These are phyloP conservation scores for Emergomyces orientalis DNA, from an alignment of 2,329 filamentous ascomycete species.

Conservation along the genomic window DNA sequence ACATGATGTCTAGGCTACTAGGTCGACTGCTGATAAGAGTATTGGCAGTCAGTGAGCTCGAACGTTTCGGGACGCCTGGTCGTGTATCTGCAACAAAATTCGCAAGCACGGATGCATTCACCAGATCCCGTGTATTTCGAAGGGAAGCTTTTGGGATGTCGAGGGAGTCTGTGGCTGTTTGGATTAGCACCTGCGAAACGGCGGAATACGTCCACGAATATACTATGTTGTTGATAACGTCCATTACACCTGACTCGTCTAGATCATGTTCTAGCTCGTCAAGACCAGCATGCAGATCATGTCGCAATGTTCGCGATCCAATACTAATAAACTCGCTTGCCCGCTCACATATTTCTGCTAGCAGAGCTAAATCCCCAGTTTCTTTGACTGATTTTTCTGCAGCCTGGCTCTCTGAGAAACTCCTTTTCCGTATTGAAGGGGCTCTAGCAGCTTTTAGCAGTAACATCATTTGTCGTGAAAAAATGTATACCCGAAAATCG, in stretches of 20 bases:
- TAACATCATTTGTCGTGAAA: slow-evolving; percentile 75
- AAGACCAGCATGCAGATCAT: slow-evolving; percentile 62
- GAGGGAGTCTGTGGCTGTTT: slow-evolving; percentile 31
- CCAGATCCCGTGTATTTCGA: slow-evolving; percentile 21
- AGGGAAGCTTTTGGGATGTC: slow-evolving; percentile 31
- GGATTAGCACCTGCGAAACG: slow-evolving; percentile 35
- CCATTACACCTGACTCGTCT: slow-evolving; percentile 19
- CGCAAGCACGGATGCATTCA: slow-evolving; percentile 18
- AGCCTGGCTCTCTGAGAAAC: slow-evolving; percentile 20
- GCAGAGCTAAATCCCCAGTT: slow-evolving; percentile 62
- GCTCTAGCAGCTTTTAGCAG: slow-evolving; percentile 72
- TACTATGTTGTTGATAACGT: slow-evolving; percentile 39
- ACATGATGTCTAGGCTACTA: slow-evolving; percentile 24
- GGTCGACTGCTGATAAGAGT: slow-evolving; percentile 14
- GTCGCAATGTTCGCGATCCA: slow-evolving; percentile 67
- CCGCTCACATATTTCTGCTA: slow-evolving; percentile 79
- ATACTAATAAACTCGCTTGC: slow-evolving; percentile 76
- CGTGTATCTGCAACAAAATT: slow-evolving; percentile 19
- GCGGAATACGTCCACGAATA: slow-evolving; percentile 40
- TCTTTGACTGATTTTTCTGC: slow-evolving; percentile 48
- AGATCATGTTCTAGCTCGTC: slow-evolving; percentile 31
- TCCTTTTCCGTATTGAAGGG: slow-evolving; percentile 27
- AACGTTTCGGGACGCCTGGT: slow-evolving; percentile 28
- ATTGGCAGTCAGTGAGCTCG: slow-evolving; percentile 21
- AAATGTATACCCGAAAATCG: slow-evolving; percentile 90